Conservation (phyloP, 768 basidiomycete genomes). For the Lactifluus volemus region DNA sequence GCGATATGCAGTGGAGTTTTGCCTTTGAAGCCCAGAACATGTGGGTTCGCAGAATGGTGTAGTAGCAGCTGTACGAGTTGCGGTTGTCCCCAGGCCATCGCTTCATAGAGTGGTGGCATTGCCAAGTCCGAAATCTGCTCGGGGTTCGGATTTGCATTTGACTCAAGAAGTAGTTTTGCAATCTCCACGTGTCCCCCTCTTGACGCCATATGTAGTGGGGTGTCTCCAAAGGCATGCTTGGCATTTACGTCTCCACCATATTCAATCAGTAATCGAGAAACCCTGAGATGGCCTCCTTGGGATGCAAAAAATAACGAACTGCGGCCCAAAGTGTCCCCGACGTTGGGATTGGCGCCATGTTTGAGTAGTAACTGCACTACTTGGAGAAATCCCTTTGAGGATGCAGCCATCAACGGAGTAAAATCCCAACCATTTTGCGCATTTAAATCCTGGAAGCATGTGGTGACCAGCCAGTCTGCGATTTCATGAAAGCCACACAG, state of each 20-base stretch:
- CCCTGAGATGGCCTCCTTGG: neutral
- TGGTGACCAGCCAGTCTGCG: neutral
- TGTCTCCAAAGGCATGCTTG: rapidly evolving
- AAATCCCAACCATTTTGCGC: too few species aligned
- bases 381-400: neutral
- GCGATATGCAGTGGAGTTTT: too few species aligned
- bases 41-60: too few species aligned
- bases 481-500: neutral
- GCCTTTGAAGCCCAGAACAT: too few species aligned
- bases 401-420: neutral
- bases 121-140: too few species aligned
- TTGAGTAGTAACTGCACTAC: neutral
- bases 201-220: neutral
- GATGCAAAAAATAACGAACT: neutral
- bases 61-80: too few species aligned
- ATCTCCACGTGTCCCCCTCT: neutral
- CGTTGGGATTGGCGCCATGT: neutral
- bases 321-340: rapidly evolving
- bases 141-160: too few species aligned
- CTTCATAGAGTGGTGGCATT: too few species aligned
- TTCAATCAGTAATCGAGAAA: neutral
- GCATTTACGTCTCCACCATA: neutral
- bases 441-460: neutral
- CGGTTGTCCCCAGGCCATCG: too few species aligned
- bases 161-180: neutral